Base-by-base conservation (phyloP, 768 basidiomycete genomes). In the Suillus clintonianus region DNA sequence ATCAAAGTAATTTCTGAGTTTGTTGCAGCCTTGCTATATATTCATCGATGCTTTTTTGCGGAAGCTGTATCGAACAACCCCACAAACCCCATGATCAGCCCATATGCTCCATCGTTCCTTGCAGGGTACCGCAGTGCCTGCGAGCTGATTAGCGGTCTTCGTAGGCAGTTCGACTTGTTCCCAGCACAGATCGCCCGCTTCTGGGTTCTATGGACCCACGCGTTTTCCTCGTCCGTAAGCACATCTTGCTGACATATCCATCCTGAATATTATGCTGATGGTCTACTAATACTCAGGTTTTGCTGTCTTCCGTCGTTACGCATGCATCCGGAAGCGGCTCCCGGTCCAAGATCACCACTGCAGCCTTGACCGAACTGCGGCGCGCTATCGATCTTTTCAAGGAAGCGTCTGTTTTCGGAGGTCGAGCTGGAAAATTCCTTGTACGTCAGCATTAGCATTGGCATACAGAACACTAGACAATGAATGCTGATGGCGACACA, bases 271-370 rank as follows among this genome's bases (percentile, higher is more conserved):
- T 61, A 30, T 30, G 14, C 47, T 65, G 36, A 60, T 45, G 5
- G 15, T 19, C 62, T 24, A 55, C 17, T n/a, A n/a, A 42, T 41
- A 63, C 8, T 66, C 37, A 92, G 91, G 86, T 92, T 32, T 89
- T 93, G 85, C 71, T 92, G 45, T 85, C 89, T 13, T 89, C 91
- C 10, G 85, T 92, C n/a, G 89, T 90, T 1, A 91, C 88, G 14
- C 87, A 88, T 60, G 84, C 85, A 39, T 82, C 86, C 15, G 74
- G 76, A 15, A 60, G 22, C 10, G 75, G 78, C 9, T 72, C 78
- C 5, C 80, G 80, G 43, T 89, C 86, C 2, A 91, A 89, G 71
- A 86, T 89, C 22, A 90, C 90, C 0, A 80, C 85, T 15, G 89
- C 89, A 14, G 91, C 92, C 1, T 71, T 93, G 63, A 69, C 85